These are phyloP conservation scores for Monsonia emarginata DNA, from an alignment of 441 rosid species.

Conservation along the genomic window DNA sequence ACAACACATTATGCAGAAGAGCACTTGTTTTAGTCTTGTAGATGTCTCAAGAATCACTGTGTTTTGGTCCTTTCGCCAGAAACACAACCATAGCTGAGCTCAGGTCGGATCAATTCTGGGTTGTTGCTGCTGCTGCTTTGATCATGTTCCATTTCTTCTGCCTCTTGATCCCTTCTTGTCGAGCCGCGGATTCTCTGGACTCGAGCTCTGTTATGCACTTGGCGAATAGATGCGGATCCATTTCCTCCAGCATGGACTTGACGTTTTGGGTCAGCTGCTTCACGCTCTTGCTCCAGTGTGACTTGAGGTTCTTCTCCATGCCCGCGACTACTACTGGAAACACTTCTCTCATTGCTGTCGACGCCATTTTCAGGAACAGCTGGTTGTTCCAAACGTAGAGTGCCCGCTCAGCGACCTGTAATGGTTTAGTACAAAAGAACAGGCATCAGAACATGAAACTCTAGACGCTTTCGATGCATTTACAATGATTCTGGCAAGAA, in stretches of 20 bases:
- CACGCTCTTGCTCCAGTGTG: conserved; percentile 52
- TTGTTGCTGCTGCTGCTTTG: conserved; percentile 32
- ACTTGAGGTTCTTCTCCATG: conserved; percentile 44
- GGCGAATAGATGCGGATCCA: conserved; percentile 35
- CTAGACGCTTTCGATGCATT: no score
- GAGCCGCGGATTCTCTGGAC: conserved; percentile 22
- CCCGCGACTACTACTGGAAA: conserved; percentile 44
- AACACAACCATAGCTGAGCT: conserved; percentile 9
- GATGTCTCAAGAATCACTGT: neutral
- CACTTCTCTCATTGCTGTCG: conserved; percentile 36
- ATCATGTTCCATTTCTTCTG: conserved; percentile 36
- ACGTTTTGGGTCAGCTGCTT: conserved; percentile 45
- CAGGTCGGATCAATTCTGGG: conserved; percentile 18
- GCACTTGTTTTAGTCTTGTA: neutral
- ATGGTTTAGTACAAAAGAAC: conserved; percentile 5
- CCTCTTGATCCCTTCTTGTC: conserved; percentile 27
- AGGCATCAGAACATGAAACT: no score
- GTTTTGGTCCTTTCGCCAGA: conserved; percentile 14
- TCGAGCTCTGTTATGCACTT: conserved; percentile 27
- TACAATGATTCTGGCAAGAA: no score
- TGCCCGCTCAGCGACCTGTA: conserved; percentile 86
- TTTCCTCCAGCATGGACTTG: conserved; percentile 40
- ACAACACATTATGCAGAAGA: neutral
- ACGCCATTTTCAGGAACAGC: conserved; percentile 47
- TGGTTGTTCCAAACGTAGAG: conserved; percentile 83